Evolutionary conservation across 2,329 filamentous ascomycete genomes (phyloP).

Genomic region (Colletotrichum ledebouriae): DNA sequence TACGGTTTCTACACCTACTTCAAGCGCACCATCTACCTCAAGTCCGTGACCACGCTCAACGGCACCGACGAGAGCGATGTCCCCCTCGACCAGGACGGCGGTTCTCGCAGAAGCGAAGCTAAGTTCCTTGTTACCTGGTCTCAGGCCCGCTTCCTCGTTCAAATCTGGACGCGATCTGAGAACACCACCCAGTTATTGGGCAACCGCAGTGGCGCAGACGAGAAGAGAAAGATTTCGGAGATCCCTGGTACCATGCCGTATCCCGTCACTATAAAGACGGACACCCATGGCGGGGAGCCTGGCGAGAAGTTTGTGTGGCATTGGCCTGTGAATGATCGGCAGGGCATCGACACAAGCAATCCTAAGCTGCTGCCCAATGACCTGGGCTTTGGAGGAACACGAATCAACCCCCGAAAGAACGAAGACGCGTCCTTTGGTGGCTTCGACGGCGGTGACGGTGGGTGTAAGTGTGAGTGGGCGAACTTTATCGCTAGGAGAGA

Average conservation of each 20-base stretch:
- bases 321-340: conserved; percentile 62
- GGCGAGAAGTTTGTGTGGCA: conserved; percentile 67
- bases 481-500: conserved; percentile 59
- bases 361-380: conserved; percentile 63
- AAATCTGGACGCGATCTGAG: conserved; percentile 72
- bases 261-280: conserved; percentile 71
- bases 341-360: conserved; percentile 59
- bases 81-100: conserved; percentile 67
- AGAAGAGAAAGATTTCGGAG: conserved; percentile 45
- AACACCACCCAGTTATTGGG: conserved; percentile 58
- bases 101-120: conserved; percentile 66
- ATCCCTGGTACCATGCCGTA: conserved; percentile 74
- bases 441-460: conserved; percentile 73
- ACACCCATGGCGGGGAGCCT: conserved; percentile 72
- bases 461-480: conserved; percentile 72
- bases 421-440: conserved; percentile 66
- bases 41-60: conserved; percentile 66
- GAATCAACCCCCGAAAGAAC: conserved; percentile 65
- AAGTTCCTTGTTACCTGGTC: conserved; percentile 69
- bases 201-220: conserved; percentile 46
- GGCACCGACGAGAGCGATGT: conserved; percentile 56
- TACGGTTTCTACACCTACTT: conserved; percentile 97
- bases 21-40: conserved; percentile 86
- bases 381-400: conserved; percentile 63
- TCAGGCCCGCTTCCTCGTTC: conserved; percentile 72